A percentile compares a stretch with the other conserved stretches of the same genome.
These are phyloP conservation scores for Trametes cinnabarina DNA, from an alignment of 768 basidiomycete genomes.

Conservation along the genomic window DNA sequence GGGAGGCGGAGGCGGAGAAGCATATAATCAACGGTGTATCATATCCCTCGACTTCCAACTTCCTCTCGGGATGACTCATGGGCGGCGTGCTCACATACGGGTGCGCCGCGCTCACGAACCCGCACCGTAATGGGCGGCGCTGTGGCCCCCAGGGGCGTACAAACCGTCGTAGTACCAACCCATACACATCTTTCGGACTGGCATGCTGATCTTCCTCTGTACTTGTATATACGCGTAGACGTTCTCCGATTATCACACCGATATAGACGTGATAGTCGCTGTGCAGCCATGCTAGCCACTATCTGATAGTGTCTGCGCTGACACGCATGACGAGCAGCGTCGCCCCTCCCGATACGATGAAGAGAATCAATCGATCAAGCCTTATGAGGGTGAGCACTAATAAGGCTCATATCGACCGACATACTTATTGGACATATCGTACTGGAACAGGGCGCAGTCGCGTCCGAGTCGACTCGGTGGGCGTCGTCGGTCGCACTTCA, in stretches of 20 bases:
- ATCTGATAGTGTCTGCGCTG: too few relatives aligned
- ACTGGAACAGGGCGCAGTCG: constrained; percentile 1
- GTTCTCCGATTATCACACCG: not conserved
- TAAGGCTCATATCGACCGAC: constrained; percentile 1
- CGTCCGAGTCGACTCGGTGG: not conserved
- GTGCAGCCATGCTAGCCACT: too few relatives aligned
- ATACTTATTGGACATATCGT: constrained; percentile 2
- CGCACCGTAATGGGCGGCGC: not conserved
- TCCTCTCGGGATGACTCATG: too few relatives aligned
- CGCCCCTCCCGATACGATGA: too few relatives aligned
- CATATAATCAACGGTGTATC: constrained; percentile 6
- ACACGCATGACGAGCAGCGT: too few relatives aligned
- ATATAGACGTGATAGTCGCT: too few relatives aligned
- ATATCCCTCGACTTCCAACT: too few relatives aligned
- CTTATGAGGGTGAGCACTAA: not conserved
- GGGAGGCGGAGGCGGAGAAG: not conserved
- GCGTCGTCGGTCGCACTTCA: not conserved
- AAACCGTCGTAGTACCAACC: not conserved
- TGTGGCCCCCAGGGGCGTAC: not conserved
- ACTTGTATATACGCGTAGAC: constrained; percentile 1
- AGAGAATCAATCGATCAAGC: too few relatives aligned
- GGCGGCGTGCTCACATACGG: too few relatives aligned
- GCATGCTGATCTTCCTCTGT: constrained; percentile 1
- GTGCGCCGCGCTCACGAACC: not conserved
- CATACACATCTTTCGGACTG: not conserved